Percentiles rank a stretch among this genome's conserved stretches.
Evolutionary conservation across 2,329 filamentous ascomycete species (phyloP).

Genomic region (Kalaharituber pfeilii): DNA sequence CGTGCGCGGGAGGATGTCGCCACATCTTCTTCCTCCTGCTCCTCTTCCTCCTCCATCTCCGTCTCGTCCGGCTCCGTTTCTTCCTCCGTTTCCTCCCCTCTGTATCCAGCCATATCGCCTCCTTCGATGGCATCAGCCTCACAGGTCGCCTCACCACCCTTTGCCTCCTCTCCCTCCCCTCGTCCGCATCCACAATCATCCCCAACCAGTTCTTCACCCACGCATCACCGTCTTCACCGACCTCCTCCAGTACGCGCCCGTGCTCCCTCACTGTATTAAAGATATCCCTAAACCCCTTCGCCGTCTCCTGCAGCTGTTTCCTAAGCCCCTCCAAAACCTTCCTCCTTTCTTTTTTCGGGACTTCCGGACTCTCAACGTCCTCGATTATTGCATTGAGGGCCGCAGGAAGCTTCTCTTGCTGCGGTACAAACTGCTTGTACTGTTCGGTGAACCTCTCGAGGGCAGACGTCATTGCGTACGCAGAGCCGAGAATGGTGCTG

Average conservation of each 20-base stretch:
- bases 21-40: constrained; percentile 1
- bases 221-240: constrained; percentile 8
- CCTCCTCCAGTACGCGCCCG: constrained; percentile 17
- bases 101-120: constrained; percentile 4
- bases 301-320: background rate
- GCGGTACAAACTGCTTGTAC: no score
- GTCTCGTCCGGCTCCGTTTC: background rate
- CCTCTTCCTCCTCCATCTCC: background rate
- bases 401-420: no score
- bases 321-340: background rate
- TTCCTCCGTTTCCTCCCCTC: background rate
- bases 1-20: no score
- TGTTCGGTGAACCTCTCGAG: no score
- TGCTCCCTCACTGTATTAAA: no score
- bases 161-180: constrained; percentile 1
- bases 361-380: no score
- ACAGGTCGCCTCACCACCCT: constrained; percentile 1
- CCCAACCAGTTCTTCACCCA: constrained; percentile 13
- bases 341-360: no score
- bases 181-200: constrained; percentile 10
- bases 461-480: no score
- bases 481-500: no score
- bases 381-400: no score
- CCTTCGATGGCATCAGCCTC: background rate
- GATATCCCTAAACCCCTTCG: no score